These are phyloP conservation scores for Turnera subulata DNA, from an alignment of 345 rosid species.

Conservation along the genomic window DNA sequence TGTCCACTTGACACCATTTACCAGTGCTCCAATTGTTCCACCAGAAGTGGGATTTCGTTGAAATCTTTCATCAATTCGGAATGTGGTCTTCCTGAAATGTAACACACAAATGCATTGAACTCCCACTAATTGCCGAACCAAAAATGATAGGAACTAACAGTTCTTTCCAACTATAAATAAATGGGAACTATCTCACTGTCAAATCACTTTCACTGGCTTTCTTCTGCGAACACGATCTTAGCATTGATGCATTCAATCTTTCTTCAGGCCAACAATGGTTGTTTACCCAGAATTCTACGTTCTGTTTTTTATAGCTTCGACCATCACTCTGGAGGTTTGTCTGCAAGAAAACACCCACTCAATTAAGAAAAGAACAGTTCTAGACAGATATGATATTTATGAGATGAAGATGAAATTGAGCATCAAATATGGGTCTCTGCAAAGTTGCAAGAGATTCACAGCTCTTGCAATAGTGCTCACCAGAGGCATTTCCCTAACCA, in stretches of 20 bases:
- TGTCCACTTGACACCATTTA: no score
- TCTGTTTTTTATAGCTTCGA: neutral
- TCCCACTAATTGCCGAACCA: no score
- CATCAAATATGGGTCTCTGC: neutral
- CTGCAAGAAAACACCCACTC: neutral
- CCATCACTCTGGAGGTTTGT: neutral
- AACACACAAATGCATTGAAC: no score
- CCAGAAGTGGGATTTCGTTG: no score
- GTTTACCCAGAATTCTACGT: slow-evolving; percentile 5
- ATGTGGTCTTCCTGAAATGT: no score
- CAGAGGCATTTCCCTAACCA: no score
- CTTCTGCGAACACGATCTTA: neutral
- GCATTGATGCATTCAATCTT: neutral
- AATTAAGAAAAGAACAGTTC: neutral
- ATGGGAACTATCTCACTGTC: neutral
- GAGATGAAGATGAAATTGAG: neutral
- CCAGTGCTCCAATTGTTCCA: no score
- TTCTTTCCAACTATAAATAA: neutral
- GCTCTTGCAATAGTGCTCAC: no score
- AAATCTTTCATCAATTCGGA: no score
- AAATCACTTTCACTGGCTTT: neutral
- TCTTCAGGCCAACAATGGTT: neutral
- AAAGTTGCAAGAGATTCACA: neutral
- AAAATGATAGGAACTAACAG: no score
- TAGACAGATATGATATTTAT: neutral